phyloP scores from a whole-genome alignment of 2,329 filamentous ascomycete species.

The Aspergillus ruber region DNA sequence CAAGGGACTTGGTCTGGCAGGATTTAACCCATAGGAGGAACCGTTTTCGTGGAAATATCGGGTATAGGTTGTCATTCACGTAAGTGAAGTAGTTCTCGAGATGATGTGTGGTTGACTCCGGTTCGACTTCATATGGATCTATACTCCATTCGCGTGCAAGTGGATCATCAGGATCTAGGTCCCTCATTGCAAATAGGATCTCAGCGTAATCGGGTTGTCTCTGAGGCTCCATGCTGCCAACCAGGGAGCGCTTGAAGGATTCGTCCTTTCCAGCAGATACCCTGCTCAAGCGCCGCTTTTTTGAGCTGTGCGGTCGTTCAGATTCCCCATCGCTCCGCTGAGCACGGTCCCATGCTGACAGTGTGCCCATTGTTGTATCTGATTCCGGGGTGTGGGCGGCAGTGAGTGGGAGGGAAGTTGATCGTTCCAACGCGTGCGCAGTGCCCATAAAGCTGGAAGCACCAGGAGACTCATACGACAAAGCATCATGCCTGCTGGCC shows the following conservation, averaged over 20 bases:
- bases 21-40: conserved; percentile 52
- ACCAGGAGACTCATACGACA: conserved; percentile 11
- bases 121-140: conserved; percentile 50
- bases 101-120: conserved; percentile 46
- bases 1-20: conserved; percentile 42
- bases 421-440: conserved; percentile 24
- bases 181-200: conserved; percentile 25
- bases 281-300: conserved; percentile 12
- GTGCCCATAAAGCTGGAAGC: conserved; percentile 23
- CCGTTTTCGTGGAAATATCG: conserved; percentile 49
- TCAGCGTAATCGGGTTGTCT: conserved; percentile 22
- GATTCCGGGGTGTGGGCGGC: conserved; percentile 26
- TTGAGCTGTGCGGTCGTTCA: conserved; percentile 19
- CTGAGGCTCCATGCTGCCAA: conserved; percentile 7
- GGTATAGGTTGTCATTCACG: conserved; percentile 49
- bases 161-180: conserved; percentile 23
- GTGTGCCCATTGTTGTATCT: conserved; percentile 21
- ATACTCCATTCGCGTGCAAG: conserved; percentile 38
- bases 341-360: conserved; percentile 18
- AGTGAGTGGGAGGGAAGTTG: conserved; percentile 24
- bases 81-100: conserved; percentile 53
- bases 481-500: conserved; percentile 14
- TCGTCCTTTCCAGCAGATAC: conserved; percentile 10
- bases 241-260: conserved; percentile 3
- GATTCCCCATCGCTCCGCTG: conserved; percentile 21